These are phyloP conservation scores for Chaetomium tenue DNA, from an alignment of 495 filamentous ascomycete species.

Conservation along the genomic window DNA sequence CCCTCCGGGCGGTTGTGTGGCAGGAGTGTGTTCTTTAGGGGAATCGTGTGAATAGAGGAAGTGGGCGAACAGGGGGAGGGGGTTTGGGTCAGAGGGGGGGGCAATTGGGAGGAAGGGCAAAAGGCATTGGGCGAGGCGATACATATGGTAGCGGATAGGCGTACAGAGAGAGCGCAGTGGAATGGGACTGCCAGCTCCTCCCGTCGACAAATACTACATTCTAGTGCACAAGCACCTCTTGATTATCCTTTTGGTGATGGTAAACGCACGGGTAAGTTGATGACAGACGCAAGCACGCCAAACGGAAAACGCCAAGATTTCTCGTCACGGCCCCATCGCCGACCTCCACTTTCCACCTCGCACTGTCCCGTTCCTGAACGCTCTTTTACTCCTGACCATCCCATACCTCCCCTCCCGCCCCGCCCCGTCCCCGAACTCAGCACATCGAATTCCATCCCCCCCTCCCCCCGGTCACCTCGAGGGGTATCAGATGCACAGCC, in stretches of 20 bases:
- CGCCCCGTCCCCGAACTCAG: no score
- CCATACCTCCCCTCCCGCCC: no score
- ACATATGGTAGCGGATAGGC: background rate
- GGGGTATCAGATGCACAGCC: no score
- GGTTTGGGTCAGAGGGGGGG: background rate
- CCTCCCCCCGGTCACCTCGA: no score
- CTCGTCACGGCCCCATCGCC: no score
- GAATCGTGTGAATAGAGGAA: background rate
- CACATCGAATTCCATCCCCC: no score
- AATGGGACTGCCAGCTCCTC: background rate
- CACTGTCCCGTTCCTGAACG: background rate
- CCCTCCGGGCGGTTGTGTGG: background rate
- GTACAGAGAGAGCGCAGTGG: background rate
- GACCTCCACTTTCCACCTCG: no score
- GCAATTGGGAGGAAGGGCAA: conserved; percentile 1
- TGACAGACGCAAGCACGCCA: background rate
- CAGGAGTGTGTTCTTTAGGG: background rate
- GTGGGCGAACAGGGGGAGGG: background rate
- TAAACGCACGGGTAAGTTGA: background rate
- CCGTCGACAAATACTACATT: background rate
- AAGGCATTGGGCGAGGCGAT: background rate
- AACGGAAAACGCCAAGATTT: background rate
- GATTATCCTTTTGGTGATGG: background rate
- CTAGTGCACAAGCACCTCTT: background rate
- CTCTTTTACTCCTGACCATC: no score